These are phyloP conservation scores for Rubroshorea leprosula DNA, from an alignment of 345 rosid species.

Conservation along the genomic window DNA sequence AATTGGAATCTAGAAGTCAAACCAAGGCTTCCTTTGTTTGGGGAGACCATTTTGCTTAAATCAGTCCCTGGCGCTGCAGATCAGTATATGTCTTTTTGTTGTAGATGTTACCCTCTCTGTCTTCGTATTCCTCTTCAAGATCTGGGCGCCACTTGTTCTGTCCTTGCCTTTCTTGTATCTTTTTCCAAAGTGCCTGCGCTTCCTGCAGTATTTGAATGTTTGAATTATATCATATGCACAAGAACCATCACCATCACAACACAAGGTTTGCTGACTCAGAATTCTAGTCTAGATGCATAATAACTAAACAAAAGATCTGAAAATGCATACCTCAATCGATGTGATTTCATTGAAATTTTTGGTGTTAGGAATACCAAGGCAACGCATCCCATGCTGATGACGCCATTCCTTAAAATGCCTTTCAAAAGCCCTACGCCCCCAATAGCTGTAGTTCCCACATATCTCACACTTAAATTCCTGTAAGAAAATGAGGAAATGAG, in stretches of 20 bases:
- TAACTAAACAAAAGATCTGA: neutral
- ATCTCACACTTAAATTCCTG: slow-evolving; percentile 97
- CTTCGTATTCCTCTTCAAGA: slow-evolving; percentile 99
- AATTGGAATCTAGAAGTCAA: neutral
- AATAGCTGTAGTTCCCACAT: slow-evolving; percentile 89
- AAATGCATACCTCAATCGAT: slow-evolving; percentile 58
- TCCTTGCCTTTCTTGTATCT: slow-evolving; percentile 81
- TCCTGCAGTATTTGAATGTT: slow-evolving; percentile 42
- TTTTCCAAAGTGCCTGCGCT: slow-evolving; percentile 93
- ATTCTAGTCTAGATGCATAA: neutral
- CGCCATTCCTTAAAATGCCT: slow-evolving; percentile 97
- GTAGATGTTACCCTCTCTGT: slow-evolving; percentile 93
- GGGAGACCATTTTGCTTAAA: slow-evolving; percentile 26
- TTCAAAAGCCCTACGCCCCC: slow-evolving; percentile 99
- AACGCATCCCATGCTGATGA: slow-evolving; percentile 99
- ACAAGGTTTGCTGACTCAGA: neutral
- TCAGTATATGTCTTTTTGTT: slow-evolving; percentile 96
- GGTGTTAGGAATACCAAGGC: slow-evolving; percentile 96
- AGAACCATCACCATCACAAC: neutral
- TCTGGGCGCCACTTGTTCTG: slow-evolving; percentile 97
- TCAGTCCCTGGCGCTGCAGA: slow-evolving; percentile 96
- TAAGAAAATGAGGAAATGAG: neutral
- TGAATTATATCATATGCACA: neutral
- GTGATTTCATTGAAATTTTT: slow-evolving; percentile 98
- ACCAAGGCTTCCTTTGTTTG: too few relatives aligned